Evolutionary conservation across 164 flowering plant genomes (phyloP).

Genomic region (Stephania cephalantha): DNA sequence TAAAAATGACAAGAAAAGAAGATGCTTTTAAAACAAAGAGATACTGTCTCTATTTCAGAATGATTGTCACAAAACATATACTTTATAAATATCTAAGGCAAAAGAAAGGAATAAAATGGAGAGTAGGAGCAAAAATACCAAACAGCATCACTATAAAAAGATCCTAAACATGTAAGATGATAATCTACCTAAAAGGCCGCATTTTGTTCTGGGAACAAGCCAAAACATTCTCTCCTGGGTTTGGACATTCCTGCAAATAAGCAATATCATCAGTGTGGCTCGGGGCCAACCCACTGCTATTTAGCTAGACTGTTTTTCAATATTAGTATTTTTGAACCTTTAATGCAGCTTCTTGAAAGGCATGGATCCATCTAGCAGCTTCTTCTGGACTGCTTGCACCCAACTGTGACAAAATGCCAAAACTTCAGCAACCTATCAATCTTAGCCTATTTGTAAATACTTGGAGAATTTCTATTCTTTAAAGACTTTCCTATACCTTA

Average conservation of each 20-base stretch:
- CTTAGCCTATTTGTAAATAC: neutral
- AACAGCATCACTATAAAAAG: neutral
- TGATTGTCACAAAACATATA: neutral
- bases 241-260: constrained; percentile 37
- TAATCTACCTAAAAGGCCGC: constrained; percentile 52
- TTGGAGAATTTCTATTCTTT: neutral
- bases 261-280: neutral
- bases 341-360: constrained; percentile 57
- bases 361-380: constrained; percentile 81
- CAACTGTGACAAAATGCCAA: constrained; percentile 35
- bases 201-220: constrained; percentile 39
- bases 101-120: neutral
- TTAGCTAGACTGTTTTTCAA: neutral
- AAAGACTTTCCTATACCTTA: constrained; percentile 43
- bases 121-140: neutral
- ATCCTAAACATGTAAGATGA: neutral
- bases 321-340: constrained; percentile 36
- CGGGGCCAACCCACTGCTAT: neutral
- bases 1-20: neutral
- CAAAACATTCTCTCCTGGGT: constrained; percentile 22
- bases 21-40: neutral
- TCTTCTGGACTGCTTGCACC: constrained; percentile 89
- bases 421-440: neutral
- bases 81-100: neutral
- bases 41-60: neutral